Conservation (phyloP, 139 green algal genomes). For the Micromonas pusilla region DNA sequence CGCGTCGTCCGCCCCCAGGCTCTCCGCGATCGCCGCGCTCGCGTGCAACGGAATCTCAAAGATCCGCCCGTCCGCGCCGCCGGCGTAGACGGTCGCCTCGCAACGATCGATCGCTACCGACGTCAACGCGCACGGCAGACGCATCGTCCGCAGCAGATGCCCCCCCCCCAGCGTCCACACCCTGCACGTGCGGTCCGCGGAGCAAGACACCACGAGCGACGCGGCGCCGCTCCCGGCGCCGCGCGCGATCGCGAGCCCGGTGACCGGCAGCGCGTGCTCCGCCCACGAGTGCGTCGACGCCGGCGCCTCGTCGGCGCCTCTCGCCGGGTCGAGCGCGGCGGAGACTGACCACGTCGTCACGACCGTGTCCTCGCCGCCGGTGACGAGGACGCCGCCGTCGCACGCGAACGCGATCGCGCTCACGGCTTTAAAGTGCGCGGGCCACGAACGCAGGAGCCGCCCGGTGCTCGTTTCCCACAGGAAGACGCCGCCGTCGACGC, state of each 20-base stretch:
- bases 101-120: slow-evolving; percentile 53
- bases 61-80: slow-evolving; percentile 62
- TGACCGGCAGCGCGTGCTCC: slow-evolving; percentile 78
- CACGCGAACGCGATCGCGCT: slow-evolving; percentile 56
- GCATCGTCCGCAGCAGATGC: slow-evolving; percentile 47
- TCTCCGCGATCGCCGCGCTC: not conserved
- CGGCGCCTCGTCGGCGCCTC: slow-evolving; percentile 7
- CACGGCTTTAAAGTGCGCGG: slow-evolving; percentile 75
- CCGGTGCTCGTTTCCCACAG: slow-evolving; percentile 69
- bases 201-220: slow-evolving; percentile 53
- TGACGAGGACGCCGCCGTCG: slow-evolving; percentile 54
- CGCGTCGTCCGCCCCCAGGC: not conserved
- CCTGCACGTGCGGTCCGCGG: slow-evolving; percentile 67
- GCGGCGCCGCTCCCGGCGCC: slow-evolving; percentile 46
- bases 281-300: slow-evolving; percentile 40
- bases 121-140: slow-evolving; percentile 53
- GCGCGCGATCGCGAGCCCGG: slow-evolving; percentile 41
- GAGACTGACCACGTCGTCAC: slow-evolving; percentile 64
- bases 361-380: slow-evolving; percentile 63
- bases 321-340: slow-evolving; percentile 56
- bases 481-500: slow-evolving; percentile 56
- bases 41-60: slow-evolving; percentile 56
- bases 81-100: slow-evolving; percentile 70
- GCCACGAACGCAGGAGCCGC: slow-evolving; percentile 61
- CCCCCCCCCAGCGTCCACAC: slow-evolving; percentile 42